These are phyloP conservation scores for Carex myosuroides DNA, from an alignment of 176 grass and related monocot species.

Conservation along the genomic window DNA sequence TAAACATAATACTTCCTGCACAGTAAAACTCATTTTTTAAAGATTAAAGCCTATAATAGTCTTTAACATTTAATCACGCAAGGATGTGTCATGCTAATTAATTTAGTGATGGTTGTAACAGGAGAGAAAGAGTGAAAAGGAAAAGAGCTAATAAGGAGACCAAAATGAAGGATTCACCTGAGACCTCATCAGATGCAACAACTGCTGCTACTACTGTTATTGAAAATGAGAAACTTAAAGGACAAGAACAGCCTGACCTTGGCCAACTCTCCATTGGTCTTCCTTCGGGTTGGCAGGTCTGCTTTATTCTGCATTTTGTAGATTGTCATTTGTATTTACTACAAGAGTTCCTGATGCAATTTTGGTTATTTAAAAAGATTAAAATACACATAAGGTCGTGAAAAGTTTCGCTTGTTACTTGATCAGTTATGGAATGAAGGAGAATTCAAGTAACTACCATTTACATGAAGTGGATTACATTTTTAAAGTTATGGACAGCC, in stretches of 20 bases:
- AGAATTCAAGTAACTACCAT: not conserved
- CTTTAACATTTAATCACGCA: not conserved
- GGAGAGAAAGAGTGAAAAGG: slow-evolving; percentile 79
- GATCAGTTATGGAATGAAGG: not conserved
- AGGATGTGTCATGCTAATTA: not conserved
- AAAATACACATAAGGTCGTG: not conserved
- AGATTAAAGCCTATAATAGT: not conserved
- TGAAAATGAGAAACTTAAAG: slow-evolving; percentile 13
- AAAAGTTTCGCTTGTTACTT: not conserved
- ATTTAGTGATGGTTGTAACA: slow-evolving; percentile 9
- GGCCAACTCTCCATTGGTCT: slow-evolving; percentile 63
- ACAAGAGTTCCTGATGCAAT: not conserved
- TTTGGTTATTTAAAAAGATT: not conserved
- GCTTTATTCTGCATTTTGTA: slow-evolving; percentile 9
- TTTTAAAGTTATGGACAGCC: not conserved
- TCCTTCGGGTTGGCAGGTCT: slow-evolving; percentile 84
- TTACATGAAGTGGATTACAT: not conserved
- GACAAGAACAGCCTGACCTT: slow-evolving; percentile 50
- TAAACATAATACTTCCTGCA: not conserved
- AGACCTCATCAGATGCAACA: not conserved
- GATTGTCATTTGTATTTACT: not conserved
- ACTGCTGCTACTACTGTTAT: not conserved
- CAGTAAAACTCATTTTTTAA: not conserved
- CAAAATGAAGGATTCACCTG: not conserved
- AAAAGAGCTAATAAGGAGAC: slow-evolving; percentile 48